These are phyloP conservation scores for Cantharellus cinnabarinus DNA, from an alignment of 768 basidiomycete species.

Conservation along the genomic window DNA sequence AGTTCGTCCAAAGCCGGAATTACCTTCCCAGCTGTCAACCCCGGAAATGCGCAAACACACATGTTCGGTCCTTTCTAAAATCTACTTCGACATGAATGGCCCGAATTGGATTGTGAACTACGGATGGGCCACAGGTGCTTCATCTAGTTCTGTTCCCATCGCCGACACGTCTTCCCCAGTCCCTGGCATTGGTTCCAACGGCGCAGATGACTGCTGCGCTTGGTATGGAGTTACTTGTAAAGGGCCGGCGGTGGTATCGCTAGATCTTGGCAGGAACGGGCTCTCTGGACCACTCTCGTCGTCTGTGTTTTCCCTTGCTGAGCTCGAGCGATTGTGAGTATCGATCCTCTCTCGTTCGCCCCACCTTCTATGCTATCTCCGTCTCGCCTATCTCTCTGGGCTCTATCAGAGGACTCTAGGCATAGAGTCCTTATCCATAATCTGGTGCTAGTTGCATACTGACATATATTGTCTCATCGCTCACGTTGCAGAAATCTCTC, in stretches of 20 bases:
- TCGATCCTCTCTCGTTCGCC: neutral
- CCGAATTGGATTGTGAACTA: neutral
- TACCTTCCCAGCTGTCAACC: too few relatives aligned
- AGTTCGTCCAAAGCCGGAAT: too few relatives aligned
- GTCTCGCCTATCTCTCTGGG: too few relatives aligned
- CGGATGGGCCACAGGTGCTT: neutral
- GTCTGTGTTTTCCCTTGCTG: neutral
- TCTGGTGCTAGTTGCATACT: too few relatives aligned
- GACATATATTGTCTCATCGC: neutral
- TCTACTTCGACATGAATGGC: conserved; percentile 1
- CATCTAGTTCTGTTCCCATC: neutral
- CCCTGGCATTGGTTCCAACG: neutral
- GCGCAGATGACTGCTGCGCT: neutral
- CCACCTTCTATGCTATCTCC: neutral
- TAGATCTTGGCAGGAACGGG: conserved; percentile 1
- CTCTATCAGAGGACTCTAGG: too few relatives aligned
- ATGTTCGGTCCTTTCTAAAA: too few relatives aligned
- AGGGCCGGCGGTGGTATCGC: neutral
- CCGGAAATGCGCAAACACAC: too few relatives aligned
- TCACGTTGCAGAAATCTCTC: neutral
- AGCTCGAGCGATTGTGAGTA: conserved; percentile 1
- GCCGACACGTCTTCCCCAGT: too few relatives aligned
- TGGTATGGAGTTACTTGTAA: conserved; percentile 3
- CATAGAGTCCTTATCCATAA: too few relatives aligned
- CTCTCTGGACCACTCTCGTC: neutral